A percentile compares a stretch with the other conserved stretches of the same genome.
Evolutionary conservation across 164 flowering plant genomes (phyloP).

Genomic region (Paratinospora sagittata): DNA sequence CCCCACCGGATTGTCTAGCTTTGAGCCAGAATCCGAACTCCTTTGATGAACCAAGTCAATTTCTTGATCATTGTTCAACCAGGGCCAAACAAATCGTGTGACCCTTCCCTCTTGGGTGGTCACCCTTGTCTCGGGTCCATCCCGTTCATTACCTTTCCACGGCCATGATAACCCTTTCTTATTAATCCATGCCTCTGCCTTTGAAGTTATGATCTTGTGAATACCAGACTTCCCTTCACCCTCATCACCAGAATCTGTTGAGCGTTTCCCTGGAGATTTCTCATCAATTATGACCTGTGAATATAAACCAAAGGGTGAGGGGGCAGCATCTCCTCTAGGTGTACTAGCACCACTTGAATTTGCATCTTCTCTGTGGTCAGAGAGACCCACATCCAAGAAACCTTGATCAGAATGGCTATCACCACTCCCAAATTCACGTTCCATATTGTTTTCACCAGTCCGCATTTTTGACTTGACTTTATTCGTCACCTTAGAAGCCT

Average conservation of each 20-base stretch:
- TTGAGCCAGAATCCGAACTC: slow-evolving; percentile 26
- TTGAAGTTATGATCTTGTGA: slow-evolving; percentile 62
- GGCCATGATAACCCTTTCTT: slow-evolving; percentile 81
- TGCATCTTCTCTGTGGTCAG: slow-evolving; percentile 76
- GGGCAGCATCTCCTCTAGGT: slow-evolving; percentile 60
- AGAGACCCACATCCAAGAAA: slow-evolving; percentile 40
- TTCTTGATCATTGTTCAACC: slow-evolving; percentile 56
- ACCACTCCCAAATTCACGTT: slow-evolving; percentile 56
- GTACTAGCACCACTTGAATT: slow-evolving; percentile 91
- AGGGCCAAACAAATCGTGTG: slow-evolving; percentile 49
- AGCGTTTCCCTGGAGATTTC: slow-evolving; percentile 32
- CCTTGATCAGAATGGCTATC: slow-evolving; percentile 62
- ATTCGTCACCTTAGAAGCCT: slow-evolving; percentile 81
- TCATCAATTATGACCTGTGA: slow-evolving; percentile 38
- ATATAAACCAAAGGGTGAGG: slow-evolving; percentile 44
- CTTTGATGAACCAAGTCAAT: slow-evolving; percentile 36
- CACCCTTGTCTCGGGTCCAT: slow-evolving; percentile 38
- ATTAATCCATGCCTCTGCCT: slow-evolving; percentile 84
- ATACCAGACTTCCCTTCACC: slow-evolving; percentile 60
- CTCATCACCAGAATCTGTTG: slow-evolving; percentile 56
- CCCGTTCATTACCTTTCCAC: slow-evolving; percentile 72
- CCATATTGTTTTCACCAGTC: slow-evolving; percentile 39
- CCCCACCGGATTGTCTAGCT: slow-evolving; percentile 35
- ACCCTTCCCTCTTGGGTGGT: slow-evolving; percentile 29
- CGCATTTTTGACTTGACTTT: slow-evolving; percentile 64